A percentile compares a stretch with the other conserved stretches of the same genome.
phyloP scores from a whole-genome alignment of 139 green algal genomes.

The Asterochloris erici region DNA sequence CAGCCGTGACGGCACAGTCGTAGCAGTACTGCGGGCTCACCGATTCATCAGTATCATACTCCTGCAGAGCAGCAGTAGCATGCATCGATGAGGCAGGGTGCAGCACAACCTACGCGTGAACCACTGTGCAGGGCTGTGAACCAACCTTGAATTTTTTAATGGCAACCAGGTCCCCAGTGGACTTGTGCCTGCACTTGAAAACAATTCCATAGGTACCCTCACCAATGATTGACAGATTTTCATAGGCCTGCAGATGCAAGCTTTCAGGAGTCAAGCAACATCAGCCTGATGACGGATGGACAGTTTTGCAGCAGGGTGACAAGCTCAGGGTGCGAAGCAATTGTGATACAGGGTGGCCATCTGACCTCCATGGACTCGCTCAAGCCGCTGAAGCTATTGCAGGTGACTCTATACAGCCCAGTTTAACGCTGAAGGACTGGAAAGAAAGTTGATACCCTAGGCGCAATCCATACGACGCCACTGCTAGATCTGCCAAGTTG shows the following conservation, averaged over 20 bases:
- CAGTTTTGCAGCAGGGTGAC: too few species aligned
- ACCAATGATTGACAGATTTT: slow-evolving; percentile 61
- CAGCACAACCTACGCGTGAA: not conserved
- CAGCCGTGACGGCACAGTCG: not conserved
- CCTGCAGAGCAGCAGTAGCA: not conserved
- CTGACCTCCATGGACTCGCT: too few species aligned
- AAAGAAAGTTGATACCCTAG: too few species aligned
- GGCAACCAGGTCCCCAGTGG: slow-evolving; percentile 75
- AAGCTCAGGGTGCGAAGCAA: too few species aligned
- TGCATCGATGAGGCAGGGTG: not conserved
- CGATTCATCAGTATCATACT: not conserved
- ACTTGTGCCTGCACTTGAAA: slow-evolving; percentile 74
- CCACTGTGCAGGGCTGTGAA: not conserved
- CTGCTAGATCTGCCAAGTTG: too few species aligned
- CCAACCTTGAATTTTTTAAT: slow-evolving; percentile 90
- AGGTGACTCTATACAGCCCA: too few species aligned
- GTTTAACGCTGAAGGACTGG: too few species aligned
- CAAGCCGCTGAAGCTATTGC: too few species aligned
- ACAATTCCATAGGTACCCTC: slow-evolving; percentile 91
- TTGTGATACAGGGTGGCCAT: too few species aligned
- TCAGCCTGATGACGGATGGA: too few species aligned
- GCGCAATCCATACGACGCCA: too few species aligned
- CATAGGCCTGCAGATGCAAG: slow-evolving; percentile 40
- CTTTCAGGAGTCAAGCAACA: too few species aligned
- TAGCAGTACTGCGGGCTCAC: not conserved